Conservation (phyloP, 192 early-diverging fungal species). For the Coemansia sp. region DNA sequence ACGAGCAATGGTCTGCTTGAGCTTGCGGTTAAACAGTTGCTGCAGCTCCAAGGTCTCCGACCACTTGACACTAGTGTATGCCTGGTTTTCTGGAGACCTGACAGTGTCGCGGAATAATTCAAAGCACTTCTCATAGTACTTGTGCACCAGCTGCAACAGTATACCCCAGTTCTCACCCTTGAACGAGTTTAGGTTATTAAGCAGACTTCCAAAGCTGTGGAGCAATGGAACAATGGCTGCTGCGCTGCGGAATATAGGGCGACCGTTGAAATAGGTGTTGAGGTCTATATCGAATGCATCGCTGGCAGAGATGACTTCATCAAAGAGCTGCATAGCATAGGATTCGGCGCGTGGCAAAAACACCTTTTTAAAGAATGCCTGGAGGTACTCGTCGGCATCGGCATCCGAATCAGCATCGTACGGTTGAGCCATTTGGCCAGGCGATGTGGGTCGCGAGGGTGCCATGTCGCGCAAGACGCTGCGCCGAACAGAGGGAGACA, state of each 20-base stretch:
- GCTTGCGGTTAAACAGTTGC: constrained; percentile 53
- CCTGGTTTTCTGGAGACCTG: constrained; percentile 36
- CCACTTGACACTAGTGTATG: constrained; percentile 57
- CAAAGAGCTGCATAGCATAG: constrained; percentile 63
- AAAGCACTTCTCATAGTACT: constrained; percentile 40
- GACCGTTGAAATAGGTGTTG: constrained; percentile 36
- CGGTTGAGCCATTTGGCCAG: constrained; percentile 6
- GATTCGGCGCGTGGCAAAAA: constrained; percentile 84
- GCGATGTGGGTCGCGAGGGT: constrained; percentile 10
- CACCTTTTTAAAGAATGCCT: constrained; percentile 53
- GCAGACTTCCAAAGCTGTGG: constrained; percentile 32
- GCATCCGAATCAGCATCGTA: constrained; percentile 23
- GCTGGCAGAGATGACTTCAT: constrained; percentile 25
- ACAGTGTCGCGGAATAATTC: constrained; percentile 49
- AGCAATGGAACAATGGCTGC: constrained; percentile 42
- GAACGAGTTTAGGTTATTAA: constrained; percentile 39
- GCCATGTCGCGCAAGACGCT: constrained; percentile 38
- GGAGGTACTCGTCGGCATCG: constrained; percentile 59
- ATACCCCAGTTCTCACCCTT: constrained; percentile 46
- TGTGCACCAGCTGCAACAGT: constrained; percentile 38
- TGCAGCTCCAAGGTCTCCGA: constrained; percentile 57
- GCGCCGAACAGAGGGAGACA: constrained; percentile 43
- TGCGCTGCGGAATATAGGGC: constrained; percentile 48
- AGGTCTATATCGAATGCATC: constrained; percentile 41
- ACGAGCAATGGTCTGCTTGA: constrained; percentile 27